These are phyloP conservation scores for Fraxinus quadrangulata DNA, from an alignment of 257 asterid genomes.

Conservation along the genomic window DNA sequence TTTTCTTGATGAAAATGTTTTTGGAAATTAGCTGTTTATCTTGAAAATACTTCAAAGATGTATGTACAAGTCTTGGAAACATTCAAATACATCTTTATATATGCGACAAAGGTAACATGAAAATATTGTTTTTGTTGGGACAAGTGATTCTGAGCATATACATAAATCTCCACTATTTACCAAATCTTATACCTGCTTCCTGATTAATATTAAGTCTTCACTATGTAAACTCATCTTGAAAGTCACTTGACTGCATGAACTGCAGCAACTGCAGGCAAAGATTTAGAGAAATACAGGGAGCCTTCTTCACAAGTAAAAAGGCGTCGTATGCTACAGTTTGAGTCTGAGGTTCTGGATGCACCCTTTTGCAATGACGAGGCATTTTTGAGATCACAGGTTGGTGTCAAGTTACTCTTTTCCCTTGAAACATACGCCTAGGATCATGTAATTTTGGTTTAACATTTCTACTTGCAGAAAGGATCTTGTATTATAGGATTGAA, in stretches of 20 bases:
- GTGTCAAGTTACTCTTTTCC: background rate
- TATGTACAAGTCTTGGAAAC: background rate
- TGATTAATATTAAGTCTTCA: background rate
- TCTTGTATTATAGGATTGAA: background rate
- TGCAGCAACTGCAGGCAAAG: slow-evolving; percentile 46
- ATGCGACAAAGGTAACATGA: background rate
- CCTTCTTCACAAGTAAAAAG: slow-evolving; percentile 54
- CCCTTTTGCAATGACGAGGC: slow-evolving; percentile 40
- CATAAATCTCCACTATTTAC: background rate
- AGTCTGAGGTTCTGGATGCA: slow-evolving; percentile 45
- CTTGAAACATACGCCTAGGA: background rate
- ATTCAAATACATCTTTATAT: background rate
- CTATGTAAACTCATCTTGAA: slow-evolving; percentile 1
- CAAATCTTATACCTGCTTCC: background rate
- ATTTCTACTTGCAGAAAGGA: slow-evolving; percentile 7
- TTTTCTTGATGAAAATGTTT: background rate
- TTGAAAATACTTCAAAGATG: background rate
- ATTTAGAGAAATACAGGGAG: slow-evolving; percentile 42
- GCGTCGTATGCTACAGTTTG: slow-evolving; percentile 69
- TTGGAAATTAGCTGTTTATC: background rate
- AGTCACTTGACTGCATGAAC: slow-evolving; percentile 19
- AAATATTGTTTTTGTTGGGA: background rate
- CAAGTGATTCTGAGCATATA: background rate
- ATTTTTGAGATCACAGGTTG: slow-evolving; percentile 59
- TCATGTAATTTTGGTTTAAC: slow-evolving; percentile 3